Conservation (phyloP, 495 filamentous ascomycete genomes). For the Neurospora sp. region DNA sequence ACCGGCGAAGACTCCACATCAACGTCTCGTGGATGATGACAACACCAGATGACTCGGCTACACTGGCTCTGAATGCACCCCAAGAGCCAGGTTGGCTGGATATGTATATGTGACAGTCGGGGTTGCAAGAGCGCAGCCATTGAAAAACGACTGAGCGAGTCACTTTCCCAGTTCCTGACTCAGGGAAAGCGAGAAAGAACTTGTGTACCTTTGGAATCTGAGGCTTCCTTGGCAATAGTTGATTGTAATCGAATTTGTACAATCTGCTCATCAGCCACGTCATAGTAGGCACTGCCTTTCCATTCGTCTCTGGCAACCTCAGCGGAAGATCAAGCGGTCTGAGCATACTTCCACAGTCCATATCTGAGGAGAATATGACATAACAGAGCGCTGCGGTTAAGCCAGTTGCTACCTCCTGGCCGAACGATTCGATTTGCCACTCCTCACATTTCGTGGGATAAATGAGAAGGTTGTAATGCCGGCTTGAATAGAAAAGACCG, state of each 20-base stretch:
- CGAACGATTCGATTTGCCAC: slow-evolving; percentile 21
- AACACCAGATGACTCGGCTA: slow-evolving; percentile 9
- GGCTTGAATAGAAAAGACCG: slow-evolving; percentile 21
- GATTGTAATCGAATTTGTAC: slow-evolving; percentile 15
- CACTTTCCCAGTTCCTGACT: slow-evolving; percentile 1
- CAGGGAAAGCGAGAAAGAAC: slow-evolving; percentile 25
- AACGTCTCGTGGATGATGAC: slow-evolving; percentile 28
- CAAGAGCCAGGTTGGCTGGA: slow-evolving; percentile 18
- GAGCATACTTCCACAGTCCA: slow-evolving; percentile 12
- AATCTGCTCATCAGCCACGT: slow-evolving; percentile 14
- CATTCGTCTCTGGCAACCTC: background rate
- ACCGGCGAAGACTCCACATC: slow-evolving; percentile 17
- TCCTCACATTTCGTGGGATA: slow-evolving; percentile 30
- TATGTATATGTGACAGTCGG: slow-evolving; percentile 18
- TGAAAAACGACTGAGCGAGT: slow-evolving; percentile 5
- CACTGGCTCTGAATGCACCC: slow-evolving; percentile 14
- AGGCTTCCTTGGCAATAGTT: slow-evolving; percentile 13
- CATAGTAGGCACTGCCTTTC: background rate
- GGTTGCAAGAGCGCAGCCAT: slow-evolving; percentile 21
- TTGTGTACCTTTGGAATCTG: background rate
- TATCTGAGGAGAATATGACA: slow-evolving; percentile 22
- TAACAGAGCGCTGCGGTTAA: slow-evolving; percentile 22
- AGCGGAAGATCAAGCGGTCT: slow-evolving; percentile 3
- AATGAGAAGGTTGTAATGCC: slow-evolving; percentile 28
- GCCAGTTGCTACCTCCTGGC: slow-evolving; percentile 10